A percentile compares a stretch with the other conserved stretches of the same genome.
phyloP scores from a whole-genome alignment of 306 rosid genomes.

The Gynostemma pentaphyllum region DNA sequence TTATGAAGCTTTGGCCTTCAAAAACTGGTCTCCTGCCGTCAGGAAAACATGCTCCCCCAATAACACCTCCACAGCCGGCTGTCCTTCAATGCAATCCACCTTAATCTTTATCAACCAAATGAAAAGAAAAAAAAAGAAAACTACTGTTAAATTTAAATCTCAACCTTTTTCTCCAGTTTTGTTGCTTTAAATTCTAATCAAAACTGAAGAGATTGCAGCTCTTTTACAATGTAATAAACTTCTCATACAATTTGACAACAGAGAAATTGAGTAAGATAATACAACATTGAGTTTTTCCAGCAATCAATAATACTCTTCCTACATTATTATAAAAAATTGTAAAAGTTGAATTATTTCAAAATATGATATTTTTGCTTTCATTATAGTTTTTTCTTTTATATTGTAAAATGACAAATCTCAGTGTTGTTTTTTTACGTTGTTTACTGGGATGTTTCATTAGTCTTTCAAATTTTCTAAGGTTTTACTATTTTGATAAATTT shows the following conservation, averaged over 20 bases:
- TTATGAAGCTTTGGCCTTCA: constrained; percentile 14
- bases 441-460: too few relatives aligned
- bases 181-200: background rate
- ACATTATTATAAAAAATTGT: too few relatives aligned
- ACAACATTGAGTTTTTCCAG: too few relatives aligned
- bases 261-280: background rate
- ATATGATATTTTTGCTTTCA: too few relatives aligned
- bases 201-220: background rate
- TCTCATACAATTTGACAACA: background rate
- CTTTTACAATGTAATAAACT: background rate
- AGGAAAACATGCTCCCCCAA: constrained; percentile 53
- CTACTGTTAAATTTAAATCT: background rate
- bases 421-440: too few relatives aligned
- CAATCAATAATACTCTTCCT: too few relatives aligned
- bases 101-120: constrained; percentile 32
- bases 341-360: too few relatives aligned
- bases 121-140: background rate
- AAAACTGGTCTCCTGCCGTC: constrained; percentile 46
- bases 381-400: too few relatives aligned
- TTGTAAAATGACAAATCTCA: too few relatives aligned
- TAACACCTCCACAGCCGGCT: constrained; percentile 39
- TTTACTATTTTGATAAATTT: too few relatives aligned
- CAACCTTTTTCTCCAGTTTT: background rate
- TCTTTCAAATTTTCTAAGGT: too few relatives aligned
- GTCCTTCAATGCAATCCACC: constrained; percentile 42